Percentiles rank a stretch among this genome's conserved stretches.
Conservation (phyloP, 352 stramenopile species). For the Blastocystis sp. region DNA sequence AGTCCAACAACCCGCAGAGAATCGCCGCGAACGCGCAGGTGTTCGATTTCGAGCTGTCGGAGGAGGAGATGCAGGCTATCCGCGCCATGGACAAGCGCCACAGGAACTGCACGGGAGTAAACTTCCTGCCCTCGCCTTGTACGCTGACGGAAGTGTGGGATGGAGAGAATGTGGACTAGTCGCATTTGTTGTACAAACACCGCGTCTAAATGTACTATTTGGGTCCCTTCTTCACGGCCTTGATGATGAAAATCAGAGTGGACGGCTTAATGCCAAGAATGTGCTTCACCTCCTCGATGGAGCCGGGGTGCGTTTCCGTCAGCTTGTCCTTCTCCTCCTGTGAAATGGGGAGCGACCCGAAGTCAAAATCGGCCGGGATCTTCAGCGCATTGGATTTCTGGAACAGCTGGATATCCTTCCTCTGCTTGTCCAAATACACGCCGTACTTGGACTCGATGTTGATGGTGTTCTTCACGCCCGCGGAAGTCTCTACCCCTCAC, state of each 20-base stretch:
- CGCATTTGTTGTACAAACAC: conserved; percentile 42
- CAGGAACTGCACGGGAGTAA: conserved; percentile 6
- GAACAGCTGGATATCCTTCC: conserved; percentile 92
- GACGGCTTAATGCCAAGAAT: conserved; percentile 69
- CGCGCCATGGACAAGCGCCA: conserved; percentile 58
- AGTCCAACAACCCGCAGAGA: conserved; percentile 74
- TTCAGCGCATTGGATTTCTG: conserved; percentile 85
- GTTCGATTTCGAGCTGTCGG: conserved; percentile 72
- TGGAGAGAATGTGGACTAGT: conserved; percentile 53
- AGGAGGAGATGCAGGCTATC: conserved; percentile 73
- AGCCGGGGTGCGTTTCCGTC: conserved; percentile 2
- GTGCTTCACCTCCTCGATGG: conserved; percentile 66
- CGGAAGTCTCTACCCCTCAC: not conserved
- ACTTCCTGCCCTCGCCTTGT: conserved; percentile 22
- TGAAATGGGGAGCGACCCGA: conserved; percentile 55
- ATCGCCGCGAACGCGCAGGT: conserved; percentile 75
- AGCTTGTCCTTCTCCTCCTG: conserved; percentile 70
- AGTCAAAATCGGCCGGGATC: conserved; percentile 78
- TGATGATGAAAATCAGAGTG: conserved; percentile 65
- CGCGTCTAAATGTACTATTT: not conserved
- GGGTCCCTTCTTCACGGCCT: not conserved
- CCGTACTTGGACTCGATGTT: conserved; percentile 87
- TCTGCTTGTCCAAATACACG: conserved; percentile 86
- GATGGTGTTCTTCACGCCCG: conserved; percentile 75
- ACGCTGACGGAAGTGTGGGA: conserved; percentile 57